A percentile compares a stretch with the other conserved stretches of the same genome.
phyloP scores from a whole-genome alignment of 23 red algal species.

The Gracilaria gracilis region DNA sequence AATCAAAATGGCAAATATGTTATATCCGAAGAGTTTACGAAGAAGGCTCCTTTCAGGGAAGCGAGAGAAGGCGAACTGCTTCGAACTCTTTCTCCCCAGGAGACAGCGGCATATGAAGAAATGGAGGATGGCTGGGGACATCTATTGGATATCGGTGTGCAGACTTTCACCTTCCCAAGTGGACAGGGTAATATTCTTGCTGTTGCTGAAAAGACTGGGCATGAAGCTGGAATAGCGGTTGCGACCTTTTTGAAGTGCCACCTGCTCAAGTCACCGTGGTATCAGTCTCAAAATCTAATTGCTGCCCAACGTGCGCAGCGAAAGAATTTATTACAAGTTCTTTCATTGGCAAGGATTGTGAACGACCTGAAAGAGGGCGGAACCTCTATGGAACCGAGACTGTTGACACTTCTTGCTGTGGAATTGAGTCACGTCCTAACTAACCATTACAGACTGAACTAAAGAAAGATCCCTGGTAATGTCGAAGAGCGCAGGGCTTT shows the following conservation, averaged over 20 bases:
- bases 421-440: conserved; percentile 67
- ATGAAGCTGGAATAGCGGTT: conserved; percentile 78
- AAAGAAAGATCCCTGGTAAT: conserved; percentile 74
- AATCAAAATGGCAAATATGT: conserved; percentile 82
- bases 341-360: conserved; percentile 67
- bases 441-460: conserved; percentile 60
- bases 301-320: conserved; percentile 61
- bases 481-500: conserved; percentile 75
- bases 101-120: conserved; percentile 90
- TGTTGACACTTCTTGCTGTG: conserved; percentile 48
- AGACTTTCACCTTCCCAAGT: conserved; percentile 88
- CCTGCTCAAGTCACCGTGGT: conserved; percentile 83
- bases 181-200: conserved; percentile 88
- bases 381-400: conserved; percentile 60
- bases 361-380: conserved; percentile 79
- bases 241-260: conserved; percentile 75
- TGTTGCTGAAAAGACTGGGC: conserved; percentile 70
- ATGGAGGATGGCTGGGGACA: conserved; percentile 96
- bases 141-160: conserved; percentile 76
- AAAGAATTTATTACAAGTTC: conserved; percentile 68
- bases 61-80: conserved; percentile 78
- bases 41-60: conserved; percentile 42
- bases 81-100: conserved; percentile 84
- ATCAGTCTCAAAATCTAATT: conserved; percentile 64
- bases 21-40: conserved; percentile 62